These are phyloP conservation scores for Penicillium sp. DNA, from an alignment of 2,329 filamentous ascomycete species.

Conservation along the genomic window DNA sequence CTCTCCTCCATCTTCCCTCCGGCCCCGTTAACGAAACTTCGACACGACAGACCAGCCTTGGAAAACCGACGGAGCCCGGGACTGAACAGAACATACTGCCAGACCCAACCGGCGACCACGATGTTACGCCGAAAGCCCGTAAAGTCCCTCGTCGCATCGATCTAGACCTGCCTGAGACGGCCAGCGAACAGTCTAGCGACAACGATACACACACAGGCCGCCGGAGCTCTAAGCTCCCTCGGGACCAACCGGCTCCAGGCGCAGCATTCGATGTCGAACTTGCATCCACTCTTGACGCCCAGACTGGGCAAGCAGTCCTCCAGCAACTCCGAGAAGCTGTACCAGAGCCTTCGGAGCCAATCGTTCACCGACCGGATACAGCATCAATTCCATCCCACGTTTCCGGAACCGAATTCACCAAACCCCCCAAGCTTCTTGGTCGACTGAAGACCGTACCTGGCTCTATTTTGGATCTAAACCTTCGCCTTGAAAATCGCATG, in stretches of 20 bases:
- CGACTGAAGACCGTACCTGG: conserved; percentile 59
- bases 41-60: conserved; percentile 30
- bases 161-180: conserved; percentile 35
- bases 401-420: conserved; percentile 23
- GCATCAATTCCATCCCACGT: conserved; percentile 3
- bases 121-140: conserved; percentile 29
- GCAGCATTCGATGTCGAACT: conserved; percentile 34
- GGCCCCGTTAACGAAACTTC: conserved; percentile 27
- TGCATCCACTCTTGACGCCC: conserved; percentile 41
- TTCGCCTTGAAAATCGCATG: conserved; percentile 61
- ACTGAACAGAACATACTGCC: conserved; percentile 15
- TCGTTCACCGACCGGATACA: conserved; percentile 18
- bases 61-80: conserved; percentile 20
- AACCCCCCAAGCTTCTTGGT: conserved; percentile 49
- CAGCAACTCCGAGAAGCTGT: conserved; percentile 19
- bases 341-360: conserved; percentile 16
- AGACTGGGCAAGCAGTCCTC: conserved; percentile 33
- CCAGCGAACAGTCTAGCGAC: conserved; percentile 32
- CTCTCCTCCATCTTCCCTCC: conserved; percentile 28
- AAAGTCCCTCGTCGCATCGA: conserved; percentile 37
- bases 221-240: conserved; percentile 1
- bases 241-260: conserved; percentile 5
- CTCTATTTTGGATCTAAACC: conserved; percentile 59
- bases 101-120: conserved; percentile 17
- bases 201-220: conserved; percentile 12